Conservation (phyloP, 2,329 filamentous ascomycete species). For the Celoporthe dispersa region DNA sequence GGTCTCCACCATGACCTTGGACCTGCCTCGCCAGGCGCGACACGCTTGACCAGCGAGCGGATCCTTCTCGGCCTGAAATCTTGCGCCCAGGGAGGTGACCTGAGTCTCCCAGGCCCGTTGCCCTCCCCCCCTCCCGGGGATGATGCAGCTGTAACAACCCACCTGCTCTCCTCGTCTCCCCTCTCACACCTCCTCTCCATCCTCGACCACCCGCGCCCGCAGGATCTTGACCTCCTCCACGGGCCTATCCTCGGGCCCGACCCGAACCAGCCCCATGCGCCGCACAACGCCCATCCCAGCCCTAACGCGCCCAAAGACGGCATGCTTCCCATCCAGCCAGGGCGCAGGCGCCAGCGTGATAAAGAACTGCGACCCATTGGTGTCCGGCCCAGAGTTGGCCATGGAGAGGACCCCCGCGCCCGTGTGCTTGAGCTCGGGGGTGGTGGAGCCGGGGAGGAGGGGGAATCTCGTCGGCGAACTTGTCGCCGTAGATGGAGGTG, state of each 20-base stretch:
- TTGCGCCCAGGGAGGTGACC: neutral
- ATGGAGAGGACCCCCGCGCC: constrained; percentile 93
- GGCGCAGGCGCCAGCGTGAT: constrained; percentile 92
- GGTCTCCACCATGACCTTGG: neutral
- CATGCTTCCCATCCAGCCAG: constrained; percentile 96
- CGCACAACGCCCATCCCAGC: constrained; percentile 81
- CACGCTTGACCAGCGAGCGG: neutral
- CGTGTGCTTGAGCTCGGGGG: constrained; percentile 74
- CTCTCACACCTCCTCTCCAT: constrained; percentile 47
- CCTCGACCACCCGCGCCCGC: constrained; percentile 67
- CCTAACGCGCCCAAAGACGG: constrained; percentile 92
- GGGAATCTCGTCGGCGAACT: constrained; percentile 89
- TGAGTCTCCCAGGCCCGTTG: too few species aligned
- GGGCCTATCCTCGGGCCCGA: constrained; percentile 79
- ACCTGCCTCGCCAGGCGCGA: neutral
- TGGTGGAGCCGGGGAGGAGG: constrained; percentile 44
- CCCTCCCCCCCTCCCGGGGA: neutral
- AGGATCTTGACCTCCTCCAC: constrained; percentile 81
- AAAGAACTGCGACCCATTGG: constrained; percentile 96
- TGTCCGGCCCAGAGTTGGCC: constrained; percentile 92
- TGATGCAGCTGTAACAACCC: neutral
- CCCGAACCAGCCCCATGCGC: constrained; percentile 87
- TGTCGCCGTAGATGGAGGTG: constrained; percentile 86
- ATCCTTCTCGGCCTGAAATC: neutral
- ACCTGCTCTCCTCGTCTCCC: neutral